Evolutionary conservation across 192 early-diverging fungal species (phyloP), one percentile per base, ranked within the genome.

Genomic region (Diversispora epigaea): DNA sequence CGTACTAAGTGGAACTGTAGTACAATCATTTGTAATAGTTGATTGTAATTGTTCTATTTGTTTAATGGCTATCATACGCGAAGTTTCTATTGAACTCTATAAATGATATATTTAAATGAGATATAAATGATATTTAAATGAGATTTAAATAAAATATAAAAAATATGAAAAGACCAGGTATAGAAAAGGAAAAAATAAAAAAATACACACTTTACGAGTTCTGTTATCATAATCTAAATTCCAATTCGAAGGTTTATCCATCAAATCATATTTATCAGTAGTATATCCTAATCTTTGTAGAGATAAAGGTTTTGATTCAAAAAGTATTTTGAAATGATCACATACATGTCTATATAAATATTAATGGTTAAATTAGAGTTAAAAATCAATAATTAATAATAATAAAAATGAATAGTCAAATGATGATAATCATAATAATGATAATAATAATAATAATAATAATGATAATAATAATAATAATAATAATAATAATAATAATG

Each of bases 141-240:
- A n/a, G 6, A 19, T 10, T 15, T 55, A n/a, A 32, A 2, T 9
- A 6, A 45, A 57, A 71, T 25, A 43, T 40, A 45, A 9, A 45
- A 9, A 45, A 67, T 9, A 41, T 43, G 7, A 17, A 4, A 1
- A 17, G 9, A 22, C 6, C 8, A n/a, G n/a, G 19, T 11, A 8
- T 44, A 32, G 8, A 55, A 3, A 32, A 52, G 12, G 0, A 3
- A 45, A 72, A 12, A 4, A 58, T 12, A 3, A 10, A 15, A 6
- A 19, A 7, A 8, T 12, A 50, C 72, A 45, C 47, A 74, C 72
- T 22, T 63, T 17, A 39, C 22, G 19, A 14, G 12, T 5, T 21
- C 72, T 22, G 43, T 73, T 44, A 63, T 74, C 72, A 17, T 74
- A 74, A 63, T 74, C 22, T 5, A 74, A 57, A 39, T n/a, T 25